phyloP scores from a whole-genome alignment of 176 grass and related monocot species.

The Pharus latifolius region DNA sequence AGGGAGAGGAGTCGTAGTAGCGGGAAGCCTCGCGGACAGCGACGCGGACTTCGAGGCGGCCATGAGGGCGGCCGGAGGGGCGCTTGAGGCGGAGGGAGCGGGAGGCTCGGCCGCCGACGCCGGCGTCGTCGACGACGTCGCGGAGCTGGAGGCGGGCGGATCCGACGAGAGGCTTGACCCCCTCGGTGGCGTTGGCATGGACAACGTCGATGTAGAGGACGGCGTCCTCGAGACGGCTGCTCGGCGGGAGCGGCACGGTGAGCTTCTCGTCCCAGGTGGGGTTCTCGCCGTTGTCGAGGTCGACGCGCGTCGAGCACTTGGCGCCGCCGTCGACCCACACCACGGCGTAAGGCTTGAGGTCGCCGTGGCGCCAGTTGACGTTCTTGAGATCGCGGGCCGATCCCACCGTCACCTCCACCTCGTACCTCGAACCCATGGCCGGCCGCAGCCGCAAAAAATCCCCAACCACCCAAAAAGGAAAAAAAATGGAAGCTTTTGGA shows the following conservation, averaged over 20 bases:
- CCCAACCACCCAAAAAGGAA: no score
- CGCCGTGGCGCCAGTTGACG: constrained; percentile 72
- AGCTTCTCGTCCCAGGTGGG: constrained; percentile 79
- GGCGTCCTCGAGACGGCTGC: constrained; percentile 31
- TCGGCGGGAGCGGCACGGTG: constrained; percentile 20
- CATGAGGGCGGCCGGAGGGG: constrained; percentile 66
- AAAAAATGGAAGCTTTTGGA: no score
- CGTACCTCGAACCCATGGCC: constrained; percentile 43
- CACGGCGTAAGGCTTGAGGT: constrained; percentile 51
- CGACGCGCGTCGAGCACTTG: constrained; percentile 54
- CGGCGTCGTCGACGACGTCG: constrained; percentile 63
- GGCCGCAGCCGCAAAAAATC: no score
- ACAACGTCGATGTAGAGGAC: constrained; percentile 69
- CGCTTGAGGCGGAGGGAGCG: constrained; percentile 56
- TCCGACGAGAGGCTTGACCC: constrained; percentile 62
- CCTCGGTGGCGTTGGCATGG: constrained; percentile 46
- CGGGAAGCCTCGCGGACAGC: constrained; percentile 34
- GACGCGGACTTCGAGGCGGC: constrained; percentile 48
- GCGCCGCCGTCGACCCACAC: constrained; percentile 42
- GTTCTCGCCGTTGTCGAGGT: constrained; percentile 33
- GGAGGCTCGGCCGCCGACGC: constrained; percentile 22
- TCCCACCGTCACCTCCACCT: constrained; percentile 47
- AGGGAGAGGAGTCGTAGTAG: constrained; percentile 22
- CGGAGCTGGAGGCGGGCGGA: constrained; percentile 53
- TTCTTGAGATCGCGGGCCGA: constrained; percentile 70